Evolutionary conservation across 2,329 filamentous ascomycete species (phyloP).

Genomic region (Paecilomyces sp.): DNA sequence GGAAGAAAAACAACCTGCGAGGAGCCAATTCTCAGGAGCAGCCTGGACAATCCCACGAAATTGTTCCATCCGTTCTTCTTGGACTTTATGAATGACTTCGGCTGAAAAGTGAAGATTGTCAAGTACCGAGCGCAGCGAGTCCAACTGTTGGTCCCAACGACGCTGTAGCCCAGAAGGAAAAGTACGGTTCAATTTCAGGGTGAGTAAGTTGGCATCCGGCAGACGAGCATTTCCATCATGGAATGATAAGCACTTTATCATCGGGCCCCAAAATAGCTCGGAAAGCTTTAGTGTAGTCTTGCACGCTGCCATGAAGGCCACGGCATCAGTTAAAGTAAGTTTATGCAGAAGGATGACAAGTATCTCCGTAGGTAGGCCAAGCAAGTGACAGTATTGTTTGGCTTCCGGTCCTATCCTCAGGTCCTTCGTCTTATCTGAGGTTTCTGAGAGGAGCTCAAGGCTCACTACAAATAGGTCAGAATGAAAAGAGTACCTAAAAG

Average conservation of each 20-base stretch:
- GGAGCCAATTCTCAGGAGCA: not conserved
- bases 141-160: not conserved
- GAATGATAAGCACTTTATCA: not conserved
- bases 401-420: not conserved
- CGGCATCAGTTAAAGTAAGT: not conserved
- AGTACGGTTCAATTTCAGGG: not conserved
- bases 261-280: not conserved
- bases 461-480: not conserved
- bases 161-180: not conserved
- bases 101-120: not conserved
- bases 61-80: not conserved
- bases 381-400: not conserved
- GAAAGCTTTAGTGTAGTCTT: not conserved
- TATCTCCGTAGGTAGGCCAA: not conserved
- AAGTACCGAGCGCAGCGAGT: not conserved
- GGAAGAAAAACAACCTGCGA: not conserved
- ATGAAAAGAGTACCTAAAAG: not conserved
- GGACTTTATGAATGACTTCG: not conserved
- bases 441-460: not conserved
- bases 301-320: not conserved
- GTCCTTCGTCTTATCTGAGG: not conserved
- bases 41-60: not conserved
- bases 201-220: not conserved
- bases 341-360: not conserved
- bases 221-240: not conserved